phyloP scores from a whole-genome alignment of 768 basidiomycete species.

The Termitomyces sp. region DNA sequence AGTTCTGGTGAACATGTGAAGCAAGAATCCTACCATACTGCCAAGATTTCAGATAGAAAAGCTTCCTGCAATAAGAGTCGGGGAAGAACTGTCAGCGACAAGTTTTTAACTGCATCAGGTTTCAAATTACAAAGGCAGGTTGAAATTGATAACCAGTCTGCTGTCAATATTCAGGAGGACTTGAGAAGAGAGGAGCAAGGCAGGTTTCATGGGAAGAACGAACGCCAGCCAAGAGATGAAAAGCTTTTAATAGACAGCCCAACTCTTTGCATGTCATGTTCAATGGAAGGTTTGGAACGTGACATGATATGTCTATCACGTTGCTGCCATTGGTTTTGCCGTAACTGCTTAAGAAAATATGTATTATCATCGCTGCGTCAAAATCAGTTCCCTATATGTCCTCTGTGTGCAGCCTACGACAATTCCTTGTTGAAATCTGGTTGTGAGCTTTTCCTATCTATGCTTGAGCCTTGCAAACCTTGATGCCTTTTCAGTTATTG shows the following conservation, averaged over 20 bases:
- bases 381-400: slow-evolving; percentile 58
- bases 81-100: not conserved
- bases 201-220: not conserved
- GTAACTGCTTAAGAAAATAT: slow-evolving; percentile 40
- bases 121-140: not conserved
- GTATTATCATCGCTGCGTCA: slow-evolving; percentile 42
- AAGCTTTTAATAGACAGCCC: slow-evolving; percentile 13
- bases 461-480: not conserved
- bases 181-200: not conserved
- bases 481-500: slow-evolving; percentile 26
- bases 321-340: slow-evolving; percentile 51
- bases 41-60: not conserved
- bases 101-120: not conserved
- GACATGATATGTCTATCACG: slow-evolving; percentile 18
- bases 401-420: slow-evolving; percentile 36
- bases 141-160: not conserved
- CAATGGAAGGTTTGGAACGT: slow-evolving; percentile 27
- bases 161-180: not conserved
- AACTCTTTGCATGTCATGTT: slow-evolving; percentile 45
- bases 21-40: not conserved
- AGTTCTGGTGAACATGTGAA: not conserved
- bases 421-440: slow-evolving; percentile 9
- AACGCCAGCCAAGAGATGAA: not conserved
- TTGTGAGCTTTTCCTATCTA: not conserved
- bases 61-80: not conserved